Base-by-base conservation (phyloP, 768 basidiomycete genomes). In the Polyporus arcularius region DNA sequence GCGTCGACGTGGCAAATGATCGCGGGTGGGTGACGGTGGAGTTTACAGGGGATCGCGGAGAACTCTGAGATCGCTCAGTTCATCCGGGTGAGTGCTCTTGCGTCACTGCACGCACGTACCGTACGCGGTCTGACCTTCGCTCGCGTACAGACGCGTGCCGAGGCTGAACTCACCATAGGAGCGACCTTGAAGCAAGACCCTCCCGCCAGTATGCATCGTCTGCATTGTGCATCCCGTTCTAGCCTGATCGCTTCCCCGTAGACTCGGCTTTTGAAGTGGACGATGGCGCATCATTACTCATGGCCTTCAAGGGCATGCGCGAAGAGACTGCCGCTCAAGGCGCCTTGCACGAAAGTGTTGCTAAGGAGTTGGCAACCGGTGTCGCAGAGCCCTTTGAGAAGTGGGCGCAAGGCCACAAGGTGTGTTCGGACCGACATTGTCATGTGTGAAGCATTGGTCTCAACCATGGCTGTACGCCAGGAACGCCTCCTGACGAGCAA, bases 41-140 rank as follows among this genome's bases (percentile, higher is more conserved):
- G 47, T 48, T 32, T 42, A 58, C 68, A 95, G 91, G 93, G 95
- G 42, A 79, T 86, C 26, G 80, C 80, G 15, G 95, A 97, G 78
- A 90, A 95, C 75, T 84, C 87, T 59, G 89, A 96, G 72, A 85
- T 96, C 45, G 78, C 89, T 57, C 79, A 84, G 18, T 96, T 96
- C 76, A 89, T 97, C 52, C 80, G 85, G 74, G 94, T 94, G 72
- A 55, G 85, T 61, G n/a, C 35, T 45, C 43, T n/a, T 6, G 28
- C 12, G 21, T 28, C 12, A 48, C 21, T 48, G 21, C 21, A 14
- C 10, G 45, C 5, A 16, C 12, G 14, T 6, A 38, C 2, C 3
- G 31, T 38, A n/a, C 26, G 47, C 15, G 28, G 38, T 55, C 54
- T 58, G 16, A 61, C 18, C 31, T 32, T 15, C 16, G 32, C 4